A percentile compares a stretch with the other conserved stretches of the same genome.
Evolutionary conservation across 2,329 filamentous ascomycete genomes (phyloP).

Genomic region (Scleromitrula shiraiana): DNA sequence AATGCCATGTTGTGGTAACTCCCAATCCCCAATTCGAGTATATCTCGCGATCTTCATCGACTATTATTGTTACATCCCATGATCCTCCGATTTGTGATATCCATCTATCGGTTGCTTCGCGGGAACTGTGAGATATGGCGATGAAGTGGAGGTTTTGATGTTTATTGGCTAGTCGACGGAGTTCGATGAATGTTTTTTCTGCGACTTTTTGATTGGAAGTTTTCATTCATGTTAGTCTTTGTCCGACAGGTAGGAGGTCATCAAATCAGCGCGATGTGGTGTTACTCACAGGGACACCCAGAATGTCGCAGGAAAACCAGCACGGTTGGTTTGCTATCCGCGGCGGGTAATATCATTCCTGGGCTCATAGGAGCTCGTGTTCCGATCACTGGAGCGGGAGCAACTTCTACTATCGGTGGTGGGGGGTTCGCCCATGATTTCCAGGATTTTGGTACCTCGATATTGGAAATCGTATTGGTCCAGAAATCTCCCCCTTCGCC

Average conservation of each 20-base stretch:
- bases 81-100: constrained; percentile 23
- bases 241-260: not conserved
- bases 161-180: constrained; percentile 45
- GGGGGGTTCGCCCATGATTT: constrained; percentile 26
- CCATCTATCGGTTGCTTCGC: constrained; percentile 46
- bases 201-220: constrained; percentile 48
- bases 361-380: constrained; percentile 18
- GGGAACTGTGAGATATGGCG: constrained; percentile 53
- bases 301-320: constrained; percentile 64
- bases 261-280: too few relatives aligned
- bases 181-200: constrained; percentile 54
- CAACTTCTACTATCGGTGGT: constrained; percentile 23
- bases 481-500: constrained; percentile 14
- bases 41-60: constrained; percentile 52
- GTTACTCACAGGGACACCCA: constrained; percentile 67
- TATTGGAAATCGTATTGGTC: constrained; percentile 24
- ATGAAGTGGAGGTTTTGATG: constrained; percentile 48
- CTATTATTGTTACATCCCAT: constrained; percentile 47
- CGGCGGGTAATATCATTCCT: constrained; percentile 35
- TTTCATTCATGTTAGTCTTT: not conserved
- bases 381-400: constrained; percentile 18
- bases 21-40: constrained; percentile 64
- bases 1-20: constrained; percentile 52
- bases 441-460: constrained; percentile 23
- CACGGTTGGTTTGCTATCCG: constrained; percentile 46